Evolutionary conservation across 345 rosid species (phyloP), one percentile per base, ranked within the genome.

Genomic region (Rhodamnia argentea): DNA sequence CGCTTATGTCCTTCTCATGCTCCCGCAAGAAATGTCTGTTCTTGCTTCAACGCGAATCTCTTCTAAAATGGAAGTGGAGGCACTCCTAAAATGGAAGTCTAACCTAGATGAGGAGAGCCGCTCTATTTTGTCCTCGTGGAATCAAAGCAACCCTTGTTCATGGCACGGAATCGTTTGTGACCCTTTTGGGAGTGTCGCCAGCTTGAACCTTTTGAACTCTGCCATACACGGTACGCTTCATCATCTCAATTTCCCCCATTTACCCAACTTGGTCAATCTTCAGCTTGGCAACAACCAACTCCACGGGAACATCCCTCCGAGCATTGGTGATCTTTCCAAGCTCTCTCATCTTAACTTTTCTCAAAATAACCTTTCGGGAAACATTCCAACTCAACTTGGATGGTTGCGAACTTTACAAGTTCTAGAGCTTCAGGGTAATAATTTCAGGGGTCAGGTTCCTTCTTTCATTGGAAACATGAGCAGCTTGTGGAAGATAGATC

Each of bases 341-440:
- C 62, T 58, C 12, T 24, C 62, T 58, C 1, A 4, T 24, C 5
- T 26, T 11, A 0, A 24, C 0, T 26, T 2, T 2, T 24, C 15
- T 24, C 14, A 4, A 24, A 58, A 58, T 11, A 1, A 11, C 29
- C 1, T 58, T 58, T 58, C 62, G 14, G 62, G 62, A 58, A 24
- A 24, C 6, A 26, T 58, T 26, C 62, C 15, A 4, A 11, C 14
- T 58, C 62, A 58, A 58, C 29, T 58, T 2, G 29, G 29, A 1
- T 58, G 7, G 12, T 26, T 58, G 14, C 14, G 7, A 0, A 24
- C 29, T 24, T 26, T 26, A 26, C 29, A 4, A 58, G 55, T 14
- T 15, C 55, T 53, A 16, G 7, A 15, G 5, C 4, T 55, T 20
- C 0, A 0, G 0, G 2, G 0, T 0, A 8, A 8, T 55, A 22